Conservation (phyloP, 148 eudicot genomes). For the Drosera capensis region DNA sequence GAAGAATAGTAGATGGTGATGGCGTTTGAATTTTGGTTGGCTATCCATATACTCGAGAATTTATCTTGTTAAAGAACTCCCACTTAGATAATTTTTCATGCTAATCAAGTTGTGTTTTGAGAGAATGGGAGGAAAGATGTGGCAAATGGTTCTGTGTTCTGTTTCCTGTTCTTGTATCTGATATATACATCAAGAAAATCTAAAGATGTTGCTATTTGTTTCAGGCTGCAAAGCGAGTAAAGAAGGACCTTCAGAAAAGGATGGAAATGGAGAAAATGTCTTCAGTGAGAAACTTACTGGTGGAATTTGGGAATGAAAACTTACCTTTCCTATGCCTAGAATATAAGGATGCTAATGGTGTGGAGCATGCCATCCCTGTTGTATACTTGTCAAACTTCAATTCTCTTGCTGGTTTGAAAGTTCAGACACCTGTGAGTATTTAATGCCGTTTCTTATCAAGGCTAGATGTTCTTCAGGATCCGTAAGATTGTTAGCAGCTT, state of each 20-base stretch:
- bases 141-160: too few species aligned
- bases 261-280: conserved; percentile 75
- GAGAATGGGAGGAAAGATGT: too few species aligned
- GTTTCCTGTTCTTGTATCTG: too few species aligned
- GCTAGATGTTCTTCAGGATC: not conserved
- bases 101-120: too few species aligned
- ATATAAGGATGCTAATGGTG: conserved; percentile 52
- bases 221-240: conserved; percentile 60
- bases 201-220: not conserved
- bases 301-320: conserved; percentile 42
- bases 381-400: conserved; percentile 74
- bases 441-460: conserved; percentile 4
- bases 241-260: conserved; percentile 46
- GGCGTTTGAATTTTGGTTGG: too few species aligned
- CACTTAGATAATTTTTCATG: too few species aligned
- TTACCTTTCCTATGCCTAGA: conserved; percentile 72
- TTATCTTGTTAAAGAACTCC: too few species aligned
- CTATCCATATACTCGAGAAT: too few species aligned
- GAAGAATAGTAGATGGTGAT: too few species aligned
- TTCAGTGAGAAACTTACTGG: conserved; percentile 49
- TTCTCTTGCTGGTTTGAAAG: conserved; percentile 35
- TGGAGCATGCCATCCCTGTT: conserved; percentile 59
- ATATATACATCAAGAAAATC: not conserved
- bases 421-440: conserved; percentile 52
- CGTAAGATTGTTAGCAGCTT: too few species aligned